Evolutionary conservation across 2,329 filamentous ascomycete species (phyloP).

Genomic region (Fusarium mexicanum): DNA sequence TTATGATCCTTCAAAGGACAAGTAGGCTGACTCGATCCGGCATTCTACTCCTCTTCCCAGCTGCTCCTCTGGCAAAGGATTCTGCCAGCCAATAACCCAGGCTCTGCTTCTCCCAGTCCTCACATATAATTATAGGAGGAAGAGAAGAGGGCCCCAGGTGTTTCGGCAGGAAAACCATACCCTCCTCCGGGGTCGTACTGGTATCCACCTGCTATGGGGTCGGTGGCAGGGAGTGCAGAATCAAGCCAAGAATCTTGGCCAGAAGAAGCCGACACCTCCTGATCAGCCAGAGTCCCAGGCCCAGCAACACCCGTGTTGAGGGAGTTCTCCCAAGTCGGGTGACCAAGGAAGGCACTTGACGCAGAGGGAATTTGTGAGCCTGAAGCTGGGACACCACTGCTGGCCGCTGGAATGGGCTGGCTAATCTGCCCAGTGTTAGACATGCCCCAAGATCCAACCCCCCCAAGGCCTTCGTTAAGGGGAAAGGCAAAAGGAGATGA

Average conservation of each 20-base stretch:
- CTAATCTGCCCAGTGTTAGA: neutral
- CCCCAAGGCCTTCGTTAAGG: fast-evolving
- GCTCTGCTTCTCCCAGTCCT: neutral
- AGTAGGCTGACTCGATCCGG: neutral
- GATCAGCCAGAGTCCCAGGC: neutral
- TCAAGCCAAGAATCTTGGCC: too few relatives aligned
- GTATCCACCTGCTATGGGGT: fast-evolving
- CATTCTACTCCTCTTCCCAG: neutral
- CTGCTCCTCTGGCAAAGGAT: neutral
- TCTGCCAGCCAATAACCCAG: too few relatives aligned
- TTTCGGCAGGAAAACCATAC: neutral
- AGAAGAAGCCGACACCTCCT: too few relatives aligned
- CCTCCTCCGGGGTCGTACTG: too few relatives aligned
- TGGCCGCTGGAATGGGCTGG: neutral
- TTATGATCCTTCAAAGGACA: neutral
- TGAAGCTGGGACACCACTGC: neutral
- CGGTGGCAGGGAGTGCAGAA: fast-evolving
- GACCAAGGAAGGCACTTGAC: neutral
- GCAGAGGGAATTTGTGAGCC: neutral
- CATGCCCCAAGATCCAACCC: fast-evolving
- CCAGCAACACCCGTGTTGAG: too few relatives aligned
- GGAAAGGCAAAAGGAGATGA: fast-evolving
- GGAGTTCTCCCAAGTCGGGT: neutral
- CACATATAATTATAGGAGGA: neutral
- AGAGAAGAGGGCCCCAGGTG: fast-evolving